phyloP scores from a whole-genome alignment of 2,329 filamentous ascomycete genomes.

The Pseudopithomyces chartarum region DNA sequence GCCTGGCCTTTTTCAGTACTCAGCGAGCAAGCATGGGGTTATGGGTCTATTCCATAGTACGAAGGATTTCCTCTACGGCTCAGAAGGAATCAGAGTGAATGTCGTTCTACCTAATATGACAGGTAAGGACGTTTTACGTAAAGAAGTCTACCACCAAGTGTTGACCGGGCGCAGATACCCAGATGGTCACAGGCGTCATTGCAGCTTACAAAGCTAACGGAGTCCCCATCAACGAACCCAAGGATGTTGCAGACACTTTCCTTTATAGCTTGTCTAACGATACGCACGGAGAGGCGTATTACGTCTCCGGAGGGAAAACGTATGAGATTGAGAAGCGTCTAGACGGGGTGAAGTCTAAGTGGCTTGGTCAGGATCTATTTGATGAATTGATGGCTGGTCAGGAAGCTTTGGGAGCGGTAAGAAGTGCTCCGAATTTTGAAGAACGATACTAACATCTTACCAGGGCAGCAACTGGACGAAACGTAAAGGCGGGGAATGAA shows the following conservation, averaged over 20 bases:
- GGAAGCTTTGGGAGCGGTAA: neutral
- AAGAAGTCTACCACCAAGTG: neutral
- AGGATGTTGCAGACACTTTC: neutral
- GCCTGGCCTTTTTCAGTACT: slow-evolving; percentile 7
- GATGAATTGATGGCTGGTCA: neutral
- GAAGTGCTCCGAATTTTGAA: no score
- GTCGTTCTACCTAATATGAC: no score
- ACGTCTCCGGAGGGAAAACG: neutral
- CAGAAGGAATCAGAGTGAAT: neutral
- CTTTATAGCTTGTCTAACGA: neutral
- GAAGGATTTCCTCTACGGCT: neutral
- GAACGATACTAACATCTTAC: no score
- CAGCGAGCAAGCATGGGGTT: neutral
- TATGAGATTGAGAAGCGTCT: neutral
- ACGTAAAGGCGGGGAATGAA: no score
- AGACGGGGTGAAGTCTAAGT: neutral
- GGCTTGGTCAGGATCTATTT: neutral
- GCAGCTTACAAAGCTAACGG: neutral
- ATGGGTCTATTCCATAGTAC: neutral
- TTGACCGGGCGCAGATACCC: neutral
- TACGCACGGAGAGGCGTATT: neutral
- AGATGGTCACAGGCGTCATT: neutral
- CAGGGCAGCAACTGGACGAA: no score
- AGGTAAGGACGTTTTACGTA: no score
- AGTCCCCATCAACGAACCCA: neutral